Conservation (phyloP, 2,329 filamentous ascomycete species). For the Microcyclospora tardicrescens region DNA sequence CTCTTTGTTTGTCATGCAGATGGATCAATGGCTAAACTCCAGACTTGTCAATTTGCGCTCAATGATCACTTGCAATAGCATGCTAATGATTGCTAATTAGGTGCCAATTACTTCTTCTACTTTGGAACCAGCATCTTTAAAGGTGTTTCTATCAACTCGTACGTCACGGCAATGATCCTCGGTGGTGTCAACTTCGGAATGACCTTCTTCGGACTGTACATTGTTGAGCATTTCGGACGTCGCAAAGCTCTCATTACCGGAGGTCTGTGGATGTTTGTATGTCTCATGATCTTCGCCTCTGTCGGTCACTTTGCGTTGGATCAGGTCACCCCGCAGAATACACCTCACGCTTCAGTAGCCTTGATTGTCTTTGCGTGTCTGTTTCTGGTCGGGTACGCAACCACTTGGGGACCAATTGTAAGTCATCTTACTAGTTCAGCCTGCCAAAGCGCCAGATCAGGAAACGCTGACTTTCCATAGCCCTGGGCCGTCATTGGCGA, state of each 20-base stretch:
- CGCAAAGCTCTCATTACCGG: slow-evolving; percentile 33
- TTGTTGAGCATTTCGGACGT: slow-evolving; percentile 35
- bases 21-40: too few species aligned
- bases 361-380: slow-evolving; percentile 58
- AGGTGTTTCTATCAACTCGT: slow-evolving; percentile 28
- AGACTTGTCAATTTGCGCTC: neutral
- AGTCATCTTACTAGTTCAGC: slow-evolving; percentile 30
- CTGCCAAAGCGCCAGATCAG: neutral
- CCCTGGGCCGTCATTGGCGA: slow-evolving; percentile 43
- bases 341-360: slow-evolving; percentile 39
- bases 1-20: too few species aligned
- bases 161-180: slow-evolving; percentile 36
- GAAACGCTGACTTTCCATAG: neutral
- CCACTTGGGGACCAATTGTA: slow-evolving; percentile 57
- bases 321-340: slow-evolving; percentile 19
- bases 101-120: slow-evolving; percentile 23
- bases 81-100: neutral
- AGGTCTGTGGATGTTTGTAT: slow-evolving; percentile 39
- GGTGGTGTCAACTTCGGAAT: slow-evolving; percentile 36
- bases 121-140: slow-evolving; percentile 30
- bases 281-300: slow-evolving; percentile 43
- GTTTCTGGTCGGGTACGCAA: slow-evolving; percentile 53
- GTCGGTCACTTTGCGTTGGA: slow-evolving; percentile 33
- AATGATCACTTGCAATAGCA: neutral
- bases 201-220: slow-evolving; percentile 34